Evolutionary conservation across 1,284 basidiomycete species (phyloP), one percentile per base, ranked within the genome.

Genomic region (Trichosporon asahii): DNA sequence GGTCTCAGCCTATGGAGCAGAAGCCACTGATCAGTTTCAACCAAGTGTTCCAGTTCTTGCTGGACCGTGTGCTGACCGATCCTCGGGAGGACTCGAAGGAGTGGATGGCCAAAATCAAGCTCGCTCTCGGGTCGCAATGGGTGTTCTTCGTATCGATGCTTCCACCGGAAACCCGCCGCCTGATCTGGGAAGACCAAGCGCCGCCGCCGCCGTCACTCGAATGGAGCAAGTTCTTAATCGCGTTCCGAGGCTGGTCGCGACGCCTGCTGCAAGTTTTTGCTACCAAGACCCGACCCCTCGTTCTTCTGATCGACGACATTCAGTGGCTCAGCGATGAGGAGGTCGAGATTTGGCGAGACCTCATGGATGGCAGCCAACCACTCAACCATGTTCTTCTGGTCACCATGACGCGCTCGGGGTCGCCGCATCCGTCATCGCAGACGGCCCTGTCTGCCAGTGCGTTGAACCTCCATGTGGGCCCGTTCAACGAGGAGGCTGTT

Each of bases 301-400:
- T 83, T 2, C 72, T 83, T 9, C 35, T 80, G 14, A 46, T 83
- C 23, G 81, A 83, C 70, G 81, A 83, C 65, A 73, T 76, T 3
- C 81, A 83, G 65, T 83, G 81, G 80, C 71, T 80, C 27, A 70
- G 75, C 0, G 49, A 67, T 2, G 77, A 78, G 18, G 80, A 82
- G 64, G 65, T 76, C 1, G 70, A 74, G 1, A 67, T 80, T 57
- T 78, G 72, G 76, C 66, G 73, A 15, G 53, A 71, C 37, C 57
- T 76, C 14, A 69, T 80, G 11, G 70, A 73, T 12, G 71, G 71
- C 18, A 23, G 66, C 3, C 31, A 67, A 1, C 70, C 76, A 0
- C 65, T 76, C 8, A 75, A 76, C 25, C 69, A 77, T 27, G 73
- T 78, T 27, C 65, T 83, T 12, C 66, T 80, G 8, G 25, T 82